Base-by-base conservation (phyloP, 2,329 filamentous ascomycete species). In the Xylariaceae sp. region DNA sequence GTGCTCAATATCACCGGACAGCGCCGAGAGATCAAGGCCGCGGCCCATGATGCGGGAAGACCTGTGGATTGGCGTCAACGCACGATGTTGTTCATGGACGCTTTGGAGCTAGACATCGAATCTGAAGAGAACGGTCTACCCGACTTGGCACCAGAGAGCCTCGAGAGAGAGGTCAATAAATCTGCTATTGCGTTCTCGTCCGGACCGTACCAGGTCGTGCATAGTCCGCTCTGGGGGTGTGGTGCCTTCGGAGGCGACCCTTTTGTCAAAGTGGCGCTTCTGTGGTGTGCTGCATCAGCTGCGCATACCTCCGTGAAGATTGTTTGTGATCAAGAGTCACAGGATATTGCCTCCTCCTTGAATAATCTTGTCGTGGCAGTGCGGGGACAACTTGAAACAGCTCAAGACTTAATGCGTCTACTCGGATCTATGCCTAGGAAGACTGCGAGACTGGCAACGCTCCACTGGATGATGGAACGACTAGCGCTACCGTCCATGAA, bases 11-110 rank as follows among this genome's bases (percentile, higher is more conserved):
- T 59, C 19, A 28, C 23, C 4, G 52, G 46, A 4, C 34, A 52
- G 29, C 36, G 52, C 19, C 52, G 52, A 31, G 41, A 40, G 3
- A 59, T 59, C 9, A 34, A 29, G 6, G 33, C 17, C n/a, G 19
- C 6, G 19, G 12, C 39, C 2, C 41, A 52, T 1, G 50, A 44
- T 1, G 28, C 5, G 9, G 34, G 14, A n/a, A 17, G 9, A 31
- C 8, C 31, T 14, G 23, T 37, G 9, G 41, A 52, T 37, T 56
- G 56, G 44, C 8, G 46, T 8, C 29, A 31, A 8, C 41, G 52
- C 28, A 52, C 46, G 2, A 59, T 59, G 52, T 9, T 59, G 26
- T 55, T 59, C 6, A 56, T 55, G 46, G 51, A 51, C n/a, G 56
- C 51, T 9, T 26, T 51, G 3, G 51, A 59, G 26, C 31, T 56